Base-by-base conservation (phyloP, 192 early-diverging fungal species). In the Rhizophlyctis rosea region DNA sequence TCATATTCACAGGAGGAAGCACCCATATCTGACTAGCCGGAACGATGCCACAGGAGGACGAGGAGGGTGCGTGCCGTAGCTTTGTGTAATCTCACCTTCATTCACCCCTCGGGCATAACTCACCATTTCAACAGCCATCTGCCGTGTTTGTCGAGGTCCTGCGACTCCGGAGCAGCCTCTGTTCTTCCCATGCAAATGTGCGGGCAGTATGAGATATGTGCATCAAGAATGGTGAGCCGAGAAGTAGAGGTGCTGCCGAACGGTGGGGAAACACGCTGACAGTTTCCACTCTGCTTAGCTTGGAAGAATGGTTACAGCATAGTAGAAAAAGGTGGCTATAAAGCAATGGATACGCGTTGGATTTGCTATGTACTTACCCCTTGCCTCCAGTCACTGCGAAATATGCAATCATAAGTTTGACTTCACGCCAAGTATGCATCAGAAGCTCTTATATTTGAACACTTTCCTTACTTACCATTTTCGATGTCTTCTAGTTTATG, bases 131-230 rank as follows among this genome's bases (percentile, higher is more conserved):
- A 44, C 57, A 58, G 70, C 54, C 21, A 61, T 74, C 21, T 74
- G 72, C 35, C 47, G 72, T 30, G 72, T 74, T 11, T 74, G 72
- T 57, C 72, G 72, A 4, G 23, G 53, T 18, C 59, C 63, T 4
- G 36, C 59, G 3, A 91, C 90, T 9, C 72, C 77, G 9, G 84
- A 89, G 7, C 87, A 96, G 64, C 94, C 90, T 32, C 81, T 98
- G 47, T 95, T 88, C 70, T 83, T 91, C 72, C 95, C 95, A 5
- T 98, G 95, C 77, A 92, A 92, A 73, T 98, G 95, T 77, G 88
- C 93, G 23, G 95, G 95, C 14, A 91, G 90, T 68, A 98, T 98
- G 73, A 84, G 86, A 65, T 92, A 86, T 75, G 90, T 98, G n/a
- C 95, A 98, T 76, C 93, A 96, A 71, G 81, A 87, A 47, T 96